These are phyloP conservation scores for Pseudogymnoascus sp. DNA, from an alignment of 2,329 filamentous ascomycete genomes.

Conservation along the genomic window DNA sequence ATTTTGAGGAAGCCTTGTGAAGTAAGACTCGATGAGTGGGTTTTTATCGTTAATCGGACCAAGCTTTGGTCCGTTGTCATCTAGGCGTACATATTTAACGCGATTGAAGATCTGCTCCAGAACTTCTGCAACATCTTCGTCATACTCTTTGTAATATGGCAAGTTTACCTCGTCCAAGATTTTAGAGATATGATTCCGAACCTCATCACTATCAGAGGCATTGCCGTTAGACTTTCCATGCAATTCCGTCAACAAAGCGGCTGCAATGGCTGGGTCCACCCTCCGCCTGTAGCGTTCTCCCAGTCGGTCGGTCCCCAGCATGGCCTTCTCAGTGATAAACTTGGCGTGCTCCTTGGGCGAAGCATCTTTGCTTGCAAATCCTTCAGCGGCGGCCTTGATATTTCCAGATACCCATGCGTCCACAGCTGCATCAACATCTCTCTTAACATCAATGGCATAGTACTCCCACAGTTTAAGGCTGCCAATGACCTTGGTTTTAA, in stretches of 20 bases:
- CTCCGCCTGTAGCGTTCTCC: slow-evolving; percentile 69
- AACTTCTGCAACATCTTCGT: slow-evolving; percentile 71
- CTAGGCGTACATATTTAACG: slow-evolving; percentile 89
- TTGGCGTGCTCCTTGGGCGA: slow-evolving; percentile 48
- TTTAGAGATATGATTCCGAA: slow-evolving; percentile 46
- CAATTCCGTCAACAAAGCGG: slow-evolving; percentile 57
- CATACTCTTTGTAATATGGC: slow-evolving; percentile 85
- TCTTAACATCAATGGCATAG: slow-evolving; percentile 74
- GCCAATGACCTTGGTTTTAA: slow-evolving; percentile 72
- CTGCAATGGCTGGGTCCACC: slow-evolving; percentile 60
- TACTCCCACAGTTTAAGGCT: slow-evolving; percentile 84
- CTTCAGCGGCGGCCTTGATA: slow-evolving; percentile 44
- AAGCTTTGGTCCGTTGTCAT: slow-evolving; percentile 79
- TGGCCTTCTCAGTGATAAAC: slow-evolving; percentile 52
- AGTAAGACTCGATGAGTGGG: slow-evolving; percentile 88
- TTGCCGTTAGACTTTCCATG: slow-evolving; percentile 59
- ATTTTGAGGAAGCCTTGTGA: slow-evolving; percentile 78
- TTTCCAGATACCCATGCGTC: slow-evolving; percentile 61
- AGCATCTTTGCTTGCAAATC: slow-evolving; percentile 43
- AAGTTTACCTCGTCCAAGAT: slow-evolving; percentile 81
- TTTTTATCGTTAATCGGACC: slow-evolving; percentile 69
- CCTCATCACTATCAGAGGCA: slow-evolving; percentile 40
- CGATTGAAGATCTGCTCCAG: slow-evolving; percentile 88
- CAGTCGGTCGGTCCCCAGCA: slow-evolving; percentile 63
- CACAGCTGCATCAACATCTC: slow-evolving; percentile 58